A percentile compares a stretch with the other conserved stretches of the same genome.
Conservation (phyloP, 1,139 yeast species). For the Kurtzmaniella natalensis region DNA sequence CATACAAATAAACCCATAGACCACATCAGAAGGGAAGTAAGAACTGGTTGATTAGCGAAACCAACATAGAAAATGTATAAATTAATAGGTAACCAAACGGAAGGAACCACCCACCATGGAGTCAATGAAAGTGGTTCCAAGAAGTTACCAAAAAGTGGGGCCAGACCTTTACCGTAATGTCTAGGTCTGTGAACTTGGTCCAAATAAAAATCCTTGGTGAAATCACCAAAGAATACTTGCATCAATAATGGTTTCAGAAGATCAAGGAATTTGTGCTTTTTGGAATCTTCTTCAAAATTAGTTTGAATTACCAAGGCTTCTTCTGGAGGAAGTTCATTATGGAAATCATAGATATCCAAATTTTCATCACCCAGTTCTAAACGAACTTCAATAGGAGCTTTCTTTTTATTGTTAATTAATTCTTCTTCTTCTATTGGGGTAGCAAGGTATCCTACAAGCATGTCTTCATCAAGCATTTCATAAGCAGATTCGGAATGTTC, state of each 20-base stretch:
- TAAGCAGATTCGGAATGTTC: constrained; percentile 83
- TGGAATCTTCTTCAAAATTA: constrained; percentile 65
- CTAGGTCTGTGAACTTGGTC: constrained; percentile 98
- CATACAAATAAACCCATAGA: constrained; percentile 74
- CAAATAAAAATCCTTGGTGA: constrained; percentile 82
- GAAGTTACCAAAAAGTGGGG: constrained; percentile 58
- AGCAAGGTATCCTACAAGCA: constrained; percentile 46
- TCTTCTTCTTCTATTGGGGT: constrained; percentile 42
- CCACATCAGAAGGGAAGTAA: constrained; percentile 42
- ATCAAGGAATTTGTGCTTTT: constrained; percentile 82
- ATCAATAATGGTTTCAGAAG: constrained; percentile 72
- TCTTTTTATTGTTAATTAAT: constrained; percentile 36
- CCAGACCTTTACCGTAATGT: constrained; percentile 79
- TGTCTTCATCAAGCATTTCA: constrained; percentile 78
- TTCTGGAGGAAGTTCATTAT: constrained; percentile 63
- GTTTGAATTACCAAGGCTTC: constrained; percentile 74
- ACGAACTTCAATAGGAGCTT: constrained; percentile 41
- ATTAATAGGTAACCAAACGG: constrained; percentile 82
- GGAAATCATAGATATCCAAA: constrained; percentile 40
- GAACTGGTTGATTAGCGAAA: constrained; percentile 28
- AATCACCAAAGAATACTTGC: constrained; percentile 73
- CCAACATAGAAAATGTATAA: constrained; percentile 42
- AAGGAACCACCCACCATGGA: constrained; percentile 73
- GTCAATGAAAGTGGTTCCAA: constrained; percentile 46
- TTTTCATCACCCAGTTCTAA: constrained; percentile 17